A percentile compares a stretch with the other conserved stretches of the same genome.
Evolutionary conservation across 1,139 yeast genomes (phyloP).

Genomic region (Saccharomyces hybrid): DNA sequence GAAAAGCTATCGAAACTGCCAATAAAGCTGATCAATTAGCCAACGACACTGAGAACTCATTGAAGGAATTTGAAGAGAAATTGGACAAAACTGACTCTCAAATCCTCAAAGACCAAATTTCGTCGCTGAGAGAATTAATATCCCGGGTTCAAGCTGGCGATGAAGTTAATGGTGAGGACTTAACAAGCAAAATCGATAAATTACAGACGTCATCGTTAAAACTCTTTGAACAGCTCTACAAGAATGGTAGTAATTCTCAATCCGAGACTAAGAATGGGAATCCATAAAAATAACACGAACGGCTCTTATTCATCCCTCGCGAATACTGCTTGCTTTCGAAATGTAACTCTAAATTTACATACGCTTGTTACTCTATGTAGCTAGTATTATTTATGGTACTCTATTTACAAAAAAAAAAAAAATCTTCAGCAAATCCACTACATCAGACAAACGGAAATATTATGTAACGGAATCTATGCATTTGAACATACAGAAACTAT

Average conservation of each 20-base stretch:
- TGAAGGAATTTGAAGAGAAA: constrained; percentile 91
- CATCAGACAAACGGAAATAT: neutral
- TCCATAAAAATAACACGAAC: neutral
- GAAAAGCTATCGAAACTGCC: constrained; percentile 88
- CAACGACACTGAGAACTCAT: constrained; percentile 90
- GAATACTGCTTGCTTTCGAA: neutral
- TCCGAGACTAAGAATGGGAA: neutral
- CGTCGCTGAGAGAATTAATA: constrained; percentile 77
- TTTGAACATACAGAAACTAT: too few relatives aligned
- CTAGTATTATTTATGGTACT: neutral
- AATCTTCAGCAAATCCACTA: neutral
- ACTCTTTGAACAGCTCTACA: constrained; percentile 93
- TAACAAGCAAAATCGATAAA: constrained; percentile 54
- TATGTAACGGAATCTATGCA: neutral
- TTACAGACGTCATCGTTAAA: constrained; percentile 78
- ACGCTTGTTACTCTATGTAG: neutral
- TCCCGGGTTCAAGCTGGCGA: constrained; percentile 91
- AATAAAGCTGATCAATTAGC: constrained; percentile 96
- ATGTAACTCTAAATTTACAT: neutral
- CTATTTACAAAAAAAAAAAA: neutral
- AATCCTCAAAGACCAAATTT: constrained; percentile 70
- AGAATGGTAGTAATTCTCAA: constrained; percentile 39
- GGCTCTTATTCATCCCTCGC: neutral
- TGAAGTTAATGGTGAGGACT: constrained; percentile 70
- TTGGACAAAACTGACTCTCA: constrained; percentile 70